A percentile compares a stretch with the other conserved stretches of the same genome.
These are phyloP conservation scores for Cercospora sp. DNA, from an alignment of 2,329 filamentous ascomycete species.

Conservation along the genomic window DNA sequence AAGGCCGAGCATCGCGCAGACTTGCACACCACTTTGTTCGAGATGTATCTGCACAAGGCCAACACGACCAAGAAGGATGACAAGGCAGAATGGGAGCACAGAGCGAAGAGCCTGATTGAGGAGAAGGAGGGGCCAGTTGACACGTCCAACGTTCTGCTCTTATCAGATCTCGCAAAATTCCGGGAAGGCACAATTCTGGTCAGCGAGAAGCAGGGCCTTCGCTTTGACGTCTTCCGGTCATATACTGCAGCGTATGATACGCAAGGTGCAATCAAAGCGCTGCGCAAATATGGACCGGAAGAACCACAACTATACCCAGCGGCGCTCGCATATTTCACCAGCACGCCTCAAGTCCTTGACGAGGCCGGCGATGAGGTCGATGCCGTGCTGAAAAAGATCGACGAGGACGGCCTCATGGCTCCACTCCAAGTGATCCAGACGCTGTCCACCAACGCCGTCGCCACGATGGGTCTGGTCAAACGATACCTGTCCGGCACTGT, in stretches of 20 bases:
- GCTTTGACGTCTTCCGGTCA: conserved; percentile 94
- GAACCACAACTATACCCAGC: conserved; percentile 92
- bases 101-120: conserved; percentile 86
- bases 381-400: conserved; percentile 78
- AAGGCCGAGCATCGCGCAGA: conserved; percentile 75
- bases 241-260: conserved; percentile 94
- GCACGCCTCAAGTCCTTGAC: conserved; percentile 73
- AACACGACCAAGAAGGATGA: conserved; percentile 70
- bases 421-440: conserved; percentile 96
- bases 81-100: conserved; percentile 80
- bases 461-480: conserved; percentile 97
- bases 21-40: conserved; percentile 91
- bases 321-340: conserved; percentile 90
- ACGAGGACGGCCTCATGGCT: conserved; percentile 88
- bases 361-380: conserved; percentile 81
- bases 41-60: conserved; percentile 95
- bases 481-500: conserved; percentile 88
- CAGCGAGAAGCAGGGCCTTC: conserved; percentile 86
- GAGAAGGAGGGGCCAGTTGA: conserved; percentile 81
- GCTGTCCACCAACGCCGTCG: conserved; percentile 73
- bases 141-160: conserved; percentile 86
- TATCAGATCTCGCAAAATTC: conserved; percentile 91
- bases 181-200: conserved; percentile 87
- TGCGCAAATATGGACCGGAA: conserved; percentile 86
- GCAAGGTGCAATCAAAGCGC: conserved; percentile 79